A percentile compares a stretch with the other conserved stretches of the same genome.
Conservation (phyloP, 2,329 filamentous ascomycete species). For the Claviceps quebecensis region DNA sequence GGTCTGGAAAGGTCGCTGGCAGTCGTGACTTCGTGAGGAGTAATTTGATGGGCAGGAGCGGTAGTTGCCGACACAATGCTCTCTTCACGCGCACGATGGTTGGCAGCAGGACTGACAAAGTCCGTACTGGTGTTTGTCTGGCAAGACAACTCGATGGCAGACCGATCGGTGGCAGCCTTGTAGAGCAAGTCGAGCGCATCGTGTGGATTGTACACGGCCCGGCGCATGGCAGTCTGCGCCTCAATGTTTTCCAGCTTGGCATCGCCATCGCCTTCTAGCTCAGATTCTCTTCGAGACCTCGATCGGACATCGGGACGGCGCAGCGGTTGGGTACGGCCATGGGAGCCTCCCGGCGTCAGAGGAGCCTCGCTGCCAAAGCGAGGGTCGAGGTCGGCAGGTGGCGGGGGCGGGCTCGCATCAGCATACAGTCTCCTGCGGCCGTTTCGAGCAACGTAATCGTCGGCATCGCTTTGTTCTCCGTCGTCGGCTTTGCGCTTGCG, state of each 20-base stretch:
- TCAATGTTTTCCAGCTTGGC: conserved; percentile 51
- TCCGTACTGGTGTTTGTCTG: conserved; percentile 5
- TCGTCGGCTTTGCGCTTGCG: conserved; percentile 74
- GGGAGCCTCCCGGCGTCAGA: conserved; percentile 48
- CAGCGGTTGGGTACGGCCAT: conserved; percentile 52
- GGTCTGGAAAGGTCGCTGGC: conserved; percentile 3
- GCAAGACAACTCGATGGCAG: conserved; percentile 17
- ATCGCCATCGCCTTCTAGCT: conserved; percentile 40
- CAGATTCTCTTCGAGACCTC: conserved; percentile 16
- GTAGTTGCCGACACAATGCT: conserved; percentile 14
- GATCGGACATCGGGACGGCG: conserved; percentile 39
- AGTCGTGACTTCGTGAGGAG: conserved; percentile 4
- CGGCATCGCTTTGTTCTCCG: conserved; percentile 34
- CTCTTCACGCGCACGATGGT: conserved; percentile 17
- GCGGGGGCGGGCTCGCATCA: conserved; percentile 28
- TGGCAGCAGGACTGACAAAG: conserved; percentile 11
- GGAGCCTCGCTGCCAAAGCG: conserved; percentile 40
- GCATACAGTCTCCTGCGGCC: conserved; percentile 53
- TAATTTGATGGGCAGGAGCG: conserved; percentile 8
- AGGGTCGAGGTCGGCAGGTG: conserved; percentile 28
- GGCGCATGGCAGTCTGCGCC: conserved; percentile 49
- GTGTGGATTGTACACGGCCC: conserved; percentile 76
- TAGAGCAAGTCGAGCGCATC: conserved; percentile 86
- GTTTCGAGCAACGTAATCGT: conserved; percentile 60
- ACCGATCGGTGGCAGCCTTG: conserved; percentile 62